Evolutionary conservation across 352 stramenopile species (phyloP), one percentile per base, ranked within the genome.

Genomic region (Globisporangium irregulare): DNA sequence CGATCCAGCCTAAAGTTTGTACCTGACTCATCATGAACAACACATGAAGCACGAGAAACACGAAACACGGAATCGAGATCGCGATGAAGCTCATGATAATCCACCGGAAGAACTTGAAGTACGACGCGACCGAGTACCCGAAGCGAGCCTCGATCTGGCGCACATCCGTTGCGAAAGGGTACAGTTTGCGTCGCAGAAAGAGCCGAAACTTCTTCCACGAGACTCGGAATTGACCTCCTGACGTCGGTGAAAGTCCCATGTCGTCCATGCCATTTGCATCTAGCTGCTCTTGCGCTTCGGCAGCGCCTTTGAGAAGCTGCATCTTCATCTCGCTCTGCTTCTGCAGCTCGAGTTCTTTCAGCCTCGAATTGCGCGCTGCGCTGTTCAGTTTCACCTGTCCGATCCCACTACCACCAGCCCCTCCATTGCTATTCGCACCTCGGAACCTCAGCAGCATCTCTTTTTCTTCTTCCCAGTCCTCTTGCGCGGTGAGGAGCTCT

Each of bases 91-190:
- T 91, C 67, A 84, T 77, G 59, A 93, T 88, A 61, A 95, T 87
- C 86, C 86, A 95, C 4, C 77, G 72, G 29, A 87, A 90, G 68
- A 95, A 94, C 1, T 78, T 72, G 56, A 94, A 95, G 57, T 95
- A 95, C 18, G 87, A 86, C 18, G 84, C 84, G 20, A 95, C 87
- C 1, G 84, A 92, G 27, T 76, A 87, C 14, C 87, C 87, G 54
- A 93, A 95, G 3, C 86, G 85, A n/a, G 85, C 86, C 50, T 95
- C 84, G 50, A 94, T 89, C 66, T 89, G 84, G 9, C 80, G 75
- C 53, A 95, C 76, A 50, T 94, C 87, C 12, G 66, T 81, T 3
- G 73, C 76, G 51, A 94, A 87, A 18, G 84, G 86, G 43, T 80
- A 78, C 25, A 92, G 48, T 0, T 62, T 63, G 1, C 74, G 68